Evolutionary conservation across 2,329 filamentous ascomycete species (phyloP).

Genomic region (Trichoderma citrinoviride): DNA sequence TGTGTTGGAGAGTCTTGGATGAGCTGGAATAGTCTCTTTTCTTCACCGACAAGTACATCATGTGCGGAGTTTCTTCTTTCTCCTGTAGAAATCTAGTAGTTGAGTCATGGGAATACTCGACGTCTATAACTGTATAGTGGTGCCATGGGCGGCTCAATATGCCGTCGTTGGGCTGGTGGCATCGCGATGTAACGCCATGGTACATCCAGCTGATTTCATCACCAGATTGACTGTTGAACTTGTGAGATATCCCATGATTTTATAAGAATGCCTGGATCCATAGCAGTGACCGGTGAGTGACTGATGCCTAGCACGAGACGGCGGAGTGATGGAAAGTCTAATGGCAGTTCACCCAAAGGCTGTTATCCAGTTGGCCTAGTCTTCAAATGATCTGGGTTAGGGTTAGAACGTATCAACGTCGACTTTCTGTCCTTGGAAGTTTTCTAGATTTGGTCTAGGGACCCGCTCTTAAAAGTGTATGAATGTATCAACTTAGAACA

Average conservation of each 20-base stretch:
- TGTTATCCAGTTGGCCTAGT: too few species aligned
- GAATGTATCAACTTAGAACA: too few species aligned
- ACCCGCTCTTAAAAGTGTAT: too few species aligned
- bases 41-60: not conserved
- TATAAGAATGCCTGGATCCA: not conserved
- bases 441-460: too few species aligned
- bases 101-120: not conserved
- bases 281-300: not conserved
- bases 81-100: not conserved
- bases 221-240: not conserved
- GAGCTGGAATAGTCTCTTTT: not conserved
- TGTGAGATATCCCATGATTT: not conserved
- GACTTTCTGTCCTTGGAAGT: too few species aligned
- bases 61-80: not conserved
- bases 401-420: too few species aligned
- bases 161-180: not conserved
- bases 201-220: constrained; percentile 3
- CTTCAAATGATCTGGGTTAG: too few species aligned
- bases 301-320: not conserved
- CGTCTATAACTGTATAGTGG: not conserved
- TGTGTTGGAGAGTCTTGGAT: not conserved
- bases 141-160: not conserved
- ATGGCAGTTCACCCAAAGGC: too few species aligned
- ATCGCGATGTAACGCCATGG: constrained; percentile 9
- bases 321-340: not conserved